Evolutionary conservation across 2,329 filamentous ascomycete genomes (phyloP).

Genomic region (Neobulgaria alba): DNA sequence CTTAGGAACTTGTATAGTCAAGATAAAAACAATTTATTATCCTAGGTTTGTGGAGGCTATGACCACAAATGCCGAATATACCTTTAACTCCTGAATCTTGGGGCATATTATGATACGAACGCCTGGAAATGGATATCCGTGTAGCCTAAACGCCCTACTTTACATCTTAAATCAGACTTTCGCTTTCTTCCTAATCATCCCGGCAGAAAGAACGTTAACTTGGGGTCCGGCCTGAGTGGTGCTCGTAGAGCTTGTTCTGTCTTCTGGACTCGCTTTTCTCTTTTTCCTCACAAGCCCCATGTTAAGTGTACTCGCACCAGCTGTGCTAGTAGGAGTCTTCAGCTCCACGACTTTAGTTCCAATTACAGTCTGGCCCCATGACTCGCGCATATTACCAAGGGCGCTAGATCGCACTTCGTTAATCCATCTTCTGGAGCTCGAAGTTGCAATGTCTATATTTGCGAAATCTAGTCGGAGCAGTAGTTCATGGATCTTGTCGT

Average conservation of each 20-base stretch:
- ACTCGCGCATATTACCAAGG: constrained; percentile 26
- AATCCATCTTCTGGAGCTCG: constrained; percentile 63
- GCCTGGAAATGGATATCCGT: too few relatives aligned
- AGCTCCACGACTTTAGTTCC: constrained; percentile 33
- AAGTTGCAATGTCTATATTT: constrained; percentile 50
- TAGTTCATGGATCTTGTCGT: constrained; percentile 60
- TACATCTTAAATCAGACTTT: constrained; percentile 31
- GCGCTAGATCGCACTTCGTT: constrained; percentile 49
- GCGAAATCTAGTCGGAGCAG: constrained; percentile 68
- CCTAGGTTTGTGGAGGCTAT: too few relatives aligned
- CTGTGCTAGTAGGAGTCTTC: constrained; percentile 10
- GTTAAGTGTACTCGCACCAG: constrained; percentile 30
- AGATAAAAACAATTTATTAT: too few relatives aligned
- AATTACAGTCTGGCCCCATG: constrained; percentile 43
- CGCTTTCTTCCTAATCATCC: constrained; percentile 48
- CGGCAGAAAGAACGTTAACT: constrained; percentile 41
- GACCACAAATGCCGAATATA: too few relatives aligned
- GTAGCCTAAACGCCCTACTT: too few relatives aligned
- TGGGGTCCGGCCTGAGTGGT: constrained; percentile 1
- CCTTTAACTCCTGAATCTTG: too few relatives aligned
- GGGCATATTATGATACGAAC: too few relatives aligned
- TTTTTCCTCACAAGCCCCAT: constrained; percentile 42
- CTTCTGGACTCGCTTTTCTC: constrained; percentile 31
- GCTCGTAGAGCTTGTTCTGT: constrained; percentile 3
- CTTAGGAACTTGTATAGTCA: too few relatives aligned